Evolutionary conservation across 2,329 filamentous ascomycete species (phyloP), one percentile per base, ranked within the genome.

Genomic region (Apiospora phragmitis): DNA sequence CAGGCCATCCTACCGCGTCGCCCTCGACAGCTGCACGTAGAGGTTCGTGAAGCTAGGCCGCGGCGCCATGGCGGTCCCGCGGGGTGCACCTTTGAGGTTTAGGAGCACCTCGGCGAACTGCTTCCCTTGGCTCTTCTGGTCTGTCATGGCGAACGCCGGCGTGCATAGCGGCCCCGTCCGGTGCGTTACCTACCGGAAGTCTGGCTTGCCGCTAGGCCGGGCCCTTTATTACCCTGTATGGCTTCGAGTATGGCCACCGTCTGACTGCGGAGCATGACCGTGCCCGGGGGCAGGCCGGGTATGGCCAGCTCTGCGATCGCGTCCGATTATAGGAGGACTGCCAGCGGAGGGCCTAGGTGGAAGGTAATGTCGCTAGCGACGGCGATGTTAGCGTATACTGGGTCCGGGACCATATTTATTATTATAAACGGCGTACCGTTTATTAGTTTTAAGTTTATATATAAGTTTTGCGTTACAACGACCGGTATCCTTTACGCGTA

Each of bases 11-110:
- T 49, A 65, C 26, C 49, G 29, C 47, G 47, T 42, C 35, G 68
- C 70, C 68, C 72, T 69, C 43, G 70, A 73, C 24, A 73, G 69
- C 65, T 73, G 69, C 24, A 73, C 71, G 68, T 73, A 73, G 21
- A 72, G 69, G 70, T 71, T 73, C 68, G 70, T 72, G 51, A 71
- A 71, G 69, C 70, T 73, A 12, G 67, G 72, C 38, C 68, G 38
- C 12, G 21, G 24, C 18, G 55, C 69, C 42, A 42, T 43, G 5
- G 45, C 68, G 29, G 69, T 68, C 51, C 69, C 65, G 41, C 18
- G 1, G 66, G 69, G 35, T 32, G 67, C 47, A 68, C 69, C 69
- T 67, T 73, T 72, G 38, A 73, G 70, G 71, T 72, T 72, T 21
- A 70, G 18, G 5, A 69, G 47, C 45, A 65, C 68, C 5, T 69